A percentile compares a stretch with the other conserved stretches of the same genome.
Conservation (phyloP, 176 grass and related monocot genomes). For the Zizania latifolia region DNA sequence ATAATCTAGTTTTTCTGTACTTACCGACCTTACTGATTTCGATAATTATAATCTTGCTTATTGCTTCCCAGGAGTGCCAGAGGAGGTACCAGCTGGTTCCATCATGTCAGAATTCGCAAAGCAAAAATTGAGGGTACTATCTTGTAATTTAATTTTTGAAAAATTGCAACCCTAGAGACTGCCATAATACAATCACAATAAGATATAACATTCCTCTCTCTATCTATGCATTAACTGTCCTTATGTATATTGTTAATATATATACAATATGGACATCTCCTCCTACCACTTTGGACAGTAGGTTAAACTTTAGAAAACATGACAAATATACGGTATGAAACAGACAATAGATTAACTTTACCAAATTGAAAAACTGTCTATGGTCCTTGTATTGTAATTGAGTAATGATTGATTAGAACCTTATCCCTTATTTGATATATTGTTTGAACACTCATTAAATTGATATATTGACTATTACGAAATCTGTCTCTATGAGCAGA, state of each 20-base stretch:
- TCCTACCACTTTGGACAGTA: not conserved
- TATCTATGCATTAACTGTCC: not conserved
- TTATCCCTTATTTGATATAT: not conserved
- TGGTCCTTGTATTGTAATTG: not conserved
- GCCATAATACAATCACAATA: not conserved
- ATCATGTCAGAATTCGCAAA: too few species aligned
- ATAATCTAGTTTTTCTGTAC: not conserved
- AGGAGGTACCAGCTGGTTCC: too few species aligned
- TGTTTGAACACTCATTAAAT: not conserved
- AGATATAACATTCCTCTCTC: not conserved
- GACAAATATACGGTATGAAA: not conserved
- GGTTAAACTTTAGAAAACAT: not conserved
- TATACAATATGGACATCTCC: not conserved
- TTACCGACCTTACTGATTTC: not conserved
- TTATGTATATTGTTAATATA: not conserved
- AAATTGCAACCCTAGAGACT: not conserved
- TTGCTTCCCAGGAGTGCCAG: constrained; percentile 69
- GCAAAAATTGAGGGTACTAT: constrained; percentile 60
- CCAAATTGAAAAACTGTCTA: not conserved
- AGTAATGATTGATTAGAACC: not conserved
- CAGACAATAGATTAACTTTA: not conserved
- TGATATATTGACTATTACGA: not conserved
- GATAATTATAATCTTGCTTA: constrained; percentile 1
- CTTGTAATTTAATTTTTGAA: not conserved
- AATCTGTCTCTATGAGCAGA: not conserved